Base-by-base conservation (phyloP, 331 rosid genomes). In the Pyracantha coccinea region DNA sequence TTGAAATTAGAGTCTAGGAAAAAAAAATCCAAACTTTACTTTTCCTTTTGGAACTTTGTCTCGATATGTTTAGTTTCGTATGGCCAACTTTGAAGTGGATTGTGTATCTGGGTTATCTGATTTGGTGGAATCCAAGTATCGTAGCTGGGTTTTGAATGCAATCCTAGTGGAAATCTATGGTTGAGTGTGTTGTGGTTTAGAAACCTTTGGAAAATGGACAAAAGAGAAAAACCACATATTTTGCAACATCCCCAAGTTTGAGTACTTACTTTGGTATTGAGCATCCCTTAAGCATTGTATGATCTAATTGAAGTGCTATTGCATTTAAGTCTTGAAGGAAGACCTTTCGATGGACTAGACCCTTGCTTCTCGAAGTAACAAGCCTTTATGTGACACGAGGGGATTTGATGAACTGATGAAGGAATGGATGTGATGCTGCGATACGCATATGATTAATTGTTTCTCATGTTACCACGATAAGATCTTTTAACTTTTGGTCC, bases 41-140 rank as follows among this genome's bases (percentile, higher is more conserved):
- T 38, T 38, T 38, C 14, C 14, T 38, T 38, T 38, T 38, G 45
- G 45, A 38, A 38, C 13, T 10, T 38, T 38, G 14, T 38, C 45
- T 10, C 45, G 14, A 9, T 38, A 10, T 38, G 14, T 38, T 0
- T 38, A 38, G 14, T 0, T 38, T 38, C 0, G 45, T 0, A 0
- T 38, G 45, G 45, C 45, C 14, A 2, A 38, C 14, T 38, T 38
- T 60, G 66, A 25, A 60, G 66, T 25, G 35, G 12, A 8, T n/a
- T 25, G 11, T 60, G 66, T 25, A 27, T 25, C 16, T 25, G 66
- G 11, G 32, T 25, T 25, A 27, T 12, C 68, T 29, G 6, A 31
- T 28, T 29, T 29, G 17, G 68, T 25, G 35, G 66, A 12, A 60
- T 60, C 5, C 20, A 63, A 63, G 21, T 28, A 28, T 20, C 19